phyloP scores from a whole-genome alignment of 179 eudicot genomes.

The Actinidia arguta region DNA sequence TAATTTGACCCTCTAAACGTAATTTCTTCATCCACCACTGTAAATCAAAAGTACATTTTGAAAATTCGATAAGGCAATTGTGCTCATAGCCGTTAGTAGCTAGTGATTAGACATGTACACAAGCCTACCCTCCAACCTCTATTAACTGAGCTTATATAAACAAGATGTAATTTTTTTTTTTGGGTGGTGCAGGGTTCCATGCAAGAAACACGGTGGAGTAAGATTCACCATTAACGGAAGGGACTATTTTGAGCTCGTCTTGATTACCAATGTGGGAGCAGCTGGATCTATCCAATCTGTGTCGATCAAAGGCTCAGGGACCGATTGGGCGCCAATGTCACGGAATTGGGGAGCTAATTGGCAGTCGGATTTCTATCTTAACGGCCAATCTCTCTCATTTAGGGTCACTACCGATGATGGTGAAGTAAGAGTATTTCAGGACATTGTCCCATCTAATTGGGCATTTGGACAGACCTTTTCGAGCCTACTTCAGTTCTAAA shows the following conservation, averaged over 20 bases:
- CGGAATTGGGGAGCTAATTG: constrained; percentile 82
- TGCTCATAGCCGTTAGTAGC: too few relatives aligned
- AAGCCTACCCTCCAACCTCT: too few relatives aligned
- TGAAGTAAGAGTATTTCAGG: constrained; percentile 33
- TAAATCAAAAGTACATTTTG: too few relatives aligned
- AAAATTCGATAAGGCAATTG: too few relatives aligned
- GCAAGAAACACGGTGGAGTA: constrained; percentile 69
- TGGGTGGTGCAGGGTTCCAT: constrained; percentile 50
- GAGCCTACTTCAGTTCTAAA: constrained; percentile 49
- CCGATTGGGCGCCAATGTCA: constrained; percentile 62
- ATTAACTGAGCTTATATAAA: neutral
- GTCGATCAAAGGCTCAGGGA: constrained; percentile 54
- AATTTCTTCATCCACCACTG: too few relatives aligned
- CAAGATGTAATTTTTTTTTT: neutral
- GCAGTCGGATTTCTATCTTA: constrained; percentile 62
- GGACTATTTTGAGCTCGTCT: constrained; percentile 66
- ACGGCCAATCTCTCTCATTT: constrained; percentile 64
- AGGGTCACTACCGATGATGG: constrained; percentile 61
- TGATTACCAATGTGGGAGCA: constrained; percentile 64
- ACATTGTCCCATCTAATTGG: constrained; percentile 58
- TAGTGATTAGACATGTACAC: too few relatives aligned
- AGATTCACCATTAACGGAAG: constrained; percentile 68
- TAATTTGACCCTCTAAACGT: too few relatives aligned
- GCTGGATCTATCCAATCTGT: constrained; percentile 68
- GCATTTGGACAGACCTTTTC: constrained; percentile 62